Evolutionary conservation across 257 asterid species (phyloP), one percentile per base, ranked within the genome.

Genomic region (Nicotiana undulata): DNA sequence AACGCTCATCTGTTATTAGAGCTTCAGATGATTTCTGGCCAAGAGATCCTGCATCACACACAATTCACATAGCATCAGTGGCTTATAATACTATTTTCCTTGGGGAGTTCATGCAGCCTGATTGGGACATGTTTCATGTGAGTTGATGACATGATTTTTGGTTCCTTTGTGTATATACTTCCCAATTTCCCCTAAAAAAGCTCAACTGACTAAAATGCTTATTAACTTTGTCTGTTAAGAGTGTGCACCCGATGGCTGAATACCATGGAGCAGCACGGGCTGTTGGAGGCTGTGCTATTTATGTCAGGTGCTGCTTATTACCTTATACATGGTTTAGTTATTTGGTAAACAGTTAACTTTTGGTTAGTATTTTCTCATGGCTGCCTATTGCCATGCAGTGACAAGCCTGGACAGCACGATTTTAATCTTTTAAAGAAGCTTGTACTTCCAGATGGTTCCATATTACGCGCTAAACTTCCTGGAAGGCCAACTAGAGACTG

Each of bases 91-190:
- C 98, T 76, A 22, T 95, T 70, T 95, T 95, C 81, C 88, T 93
- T 0, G 98, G 98, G 59, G 98, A 95, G 86, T 93, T 95, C 81
- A 93, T 95, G 98, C 98, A 95, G 88, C 98, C 98, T 8, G 98
- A 94, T 88, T 93, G 98, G 98, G 98, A 94, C 75, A 94, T 94
- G 98, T 93, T 94, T 81, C 98, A 94, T 65, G 98, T 95, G 86
- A 93, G 94, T 83, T 26, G 44, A 80, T 56, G 49, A 31, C 37
- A 29, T 28, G 16, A 52, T 44, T 77, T 34, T 59, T 17, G 46
- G 17, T 85, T 66, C 49, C 5, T 31, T 24, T 3, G 31, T 6
- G 46, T 40, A 1, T 40, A 20, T 40, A 53, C 46, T 67, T 3
- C 4, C 29, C 66, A 74, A 55, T 28, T 24, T 58, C 10, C 29